Evolutionary conservation across 2,329 filamentous ascomycete species (phyloP).

Genomic region (Venturia oleaginea): DNA sequence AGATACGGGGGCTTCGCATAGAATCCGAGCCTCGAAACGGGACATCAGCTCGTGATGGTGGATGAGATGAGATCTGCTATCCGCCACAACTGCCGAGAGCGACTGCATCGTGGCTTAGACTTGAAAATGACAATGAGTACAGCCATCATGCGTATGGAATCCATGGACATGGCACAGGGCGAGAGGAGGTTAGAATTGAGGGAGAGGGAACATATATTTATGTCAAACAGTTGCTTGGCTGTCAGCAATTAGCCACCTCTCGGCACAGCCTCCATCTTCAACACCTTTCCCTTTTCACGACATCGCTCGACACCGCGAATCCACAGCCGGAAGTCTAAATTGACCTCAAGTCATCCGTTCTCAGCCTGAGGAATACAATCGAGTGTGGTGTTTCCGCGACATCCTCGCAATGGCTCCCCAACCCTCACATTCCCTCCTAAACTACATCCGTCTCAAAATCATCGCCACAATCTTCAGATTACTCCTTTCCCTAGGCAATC

Average conservation of each 20-base stretch:
- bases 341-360: background rate
- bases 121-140: too few species aligned
- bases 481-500: background rate
- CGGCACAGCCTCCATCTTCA: background rate
- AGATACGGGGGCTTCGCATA: too few species aligned
- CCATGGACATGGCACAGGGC: too few species aligned
- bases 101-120: too few species aligned
- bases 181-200: too few species aligned
- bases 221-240: background rate
- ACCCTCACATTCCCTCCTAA: constrained; percentile 8
- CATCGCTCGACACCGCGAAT: background rate
- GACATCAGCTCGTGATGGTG: too few species aligned
- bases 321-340: background rate
- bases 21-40: too few species aligned
- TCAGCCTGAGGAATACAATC: background rate
- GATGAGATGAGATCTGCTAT: too few species aligned
- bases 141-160: too few species aligned
- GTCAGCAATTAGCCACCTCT: background rate
- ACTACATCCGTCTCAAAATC: constrained; percentile 18
- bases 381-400: background rate
- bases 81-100: too few species aligned
- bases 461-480: constrained; percentile 16
- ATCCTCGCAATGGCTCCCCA: background rate
- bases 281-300: background rate
- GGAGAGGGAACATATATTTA: too few species aligned